phyloP scores from a whole-genome alignment of 257 asterid species.

The Solanum acaule region DNA sequence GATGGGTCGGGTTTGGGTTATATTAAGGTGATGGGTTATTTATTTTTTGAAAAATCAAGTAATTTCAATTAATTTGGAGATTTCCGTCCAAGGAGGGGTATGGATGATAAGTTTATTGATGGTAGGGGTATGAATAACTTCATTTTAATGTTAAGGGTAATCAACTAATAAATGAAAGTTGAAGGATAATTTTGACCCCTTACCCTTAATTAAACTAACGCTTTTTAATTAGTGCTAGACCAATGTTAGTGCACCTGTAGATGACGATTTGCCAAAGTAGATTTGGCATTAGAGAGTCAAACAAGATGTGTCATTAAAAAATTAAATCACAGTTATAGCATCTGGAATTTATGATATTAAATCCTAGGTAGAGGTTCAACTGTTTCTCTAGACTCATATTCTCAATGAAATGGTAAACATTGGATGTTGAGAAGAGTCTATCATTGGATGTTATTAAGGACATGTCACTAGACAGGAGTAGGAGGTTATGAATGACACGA shows the following conservation, averaged over 20 bases:
- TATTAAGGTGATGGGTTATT: no score
- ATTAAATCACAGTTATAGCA: background rate
- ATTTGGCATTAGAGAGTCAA: background rate
- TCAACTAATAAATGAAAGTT: no score
- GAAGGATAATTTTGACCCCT: no score
- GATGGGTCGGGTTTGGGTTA: no score
- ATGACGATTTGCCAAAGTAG: background rate
- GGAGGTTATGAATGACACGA: no score
- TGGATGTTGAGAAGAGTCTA: background rate
- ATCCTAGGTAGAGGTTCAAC: background rate
- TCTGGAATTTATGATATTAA: background rate
- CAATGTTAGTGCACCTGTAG: background rate
- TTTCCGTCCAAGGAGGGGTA: no score
- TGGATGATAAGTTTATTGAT: no score
- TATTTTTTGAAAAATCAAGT: no score
- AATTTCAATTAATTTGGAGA: no score
- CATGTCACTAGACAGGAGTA: background rate
- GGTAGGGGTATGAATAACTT: no score
- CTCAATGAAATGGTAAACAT: background rate
- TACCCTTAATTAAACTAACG: no score
- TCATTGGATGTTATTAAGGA: background rate
- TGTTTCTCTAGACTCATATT: background rate
- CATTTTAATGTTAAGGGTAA: no score
- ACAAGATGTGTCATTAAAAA: background rate
- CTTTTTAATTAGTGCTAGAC: background rate